A percentile compares a stretch with the other conserved stretches of the same genome.
Conservation (phyloP, 768 basidiomycete species). For the Trametes villosa region DNA sequence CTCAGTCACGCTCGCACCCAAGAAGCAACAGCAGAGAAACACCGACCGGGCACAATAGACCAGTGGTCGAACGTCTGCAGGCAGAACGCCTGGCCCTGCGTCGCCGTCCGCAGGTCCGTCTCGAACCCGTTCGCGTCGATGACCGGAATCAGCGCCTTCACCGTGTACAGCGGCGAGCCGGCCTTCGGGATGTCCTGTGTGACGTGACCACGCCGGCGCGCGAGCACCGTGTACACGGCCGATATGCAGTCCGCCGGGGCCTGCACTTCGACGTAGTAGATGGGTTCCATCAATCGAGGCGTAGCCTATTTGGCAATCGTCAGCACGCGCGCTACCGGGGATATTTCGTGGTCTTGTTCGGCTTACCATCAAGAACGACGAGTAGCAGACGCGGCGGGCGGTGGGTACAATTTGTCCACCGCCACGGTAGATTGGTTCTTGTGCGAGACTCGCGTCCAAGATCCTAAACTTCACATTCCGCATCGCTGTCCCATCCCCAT, state of each 20-base stretch:
- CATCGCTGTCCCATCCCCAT: constrained; percentile 66
- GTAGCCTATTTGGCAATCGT: constrained; percentile 64
- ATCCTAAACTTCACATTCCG: constrained; percentile 98
- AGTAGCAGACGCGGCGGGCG: constrained; percentile 98
- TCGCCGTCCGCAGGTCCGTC: constrained; percentile 95
- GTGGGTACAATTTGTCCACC: constrained; percentile 99
- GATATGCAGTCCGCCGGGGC: constrained; percentile 98
- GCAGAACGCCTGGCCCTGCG: constrained; percentile 99
- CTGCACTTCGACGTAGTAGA: constrained; percentile 99
- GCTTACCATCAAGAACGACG: constrained; percentile 95
- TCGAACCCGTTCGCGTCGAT: constrained; percentile 99
- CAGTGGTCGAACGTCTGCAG: constrained; percentile 98
- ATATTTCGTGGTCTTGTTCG: neutral
- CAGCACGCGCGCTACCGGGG: neutral
- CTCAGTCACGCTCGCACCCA: constrained; percentile 23
- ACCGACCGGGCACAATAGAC: constrained; percentile 94
- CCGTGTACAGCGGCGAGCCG: constrained; percentile 95
- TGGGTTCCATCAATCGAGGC: constrained; percentile 93
- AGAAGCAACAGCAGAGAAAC: neutral
- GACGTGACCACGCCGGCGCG: constrained; percentile 98
- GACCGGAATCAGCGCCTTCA: constrained; percentile 97
- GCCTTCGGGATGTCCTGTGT: constrained; percentile 98
- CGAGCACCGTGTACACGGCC: constrained; percentile 97
- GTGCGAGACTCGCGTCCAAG: constrained; percentile 88
- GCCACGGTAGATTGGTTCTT: constrained; percentile 96